These are phyloP conservation scores for Trametes elegans DNA, from an alignment of 768 basidiomycete species.

Conservation along the genomic window DNA sequence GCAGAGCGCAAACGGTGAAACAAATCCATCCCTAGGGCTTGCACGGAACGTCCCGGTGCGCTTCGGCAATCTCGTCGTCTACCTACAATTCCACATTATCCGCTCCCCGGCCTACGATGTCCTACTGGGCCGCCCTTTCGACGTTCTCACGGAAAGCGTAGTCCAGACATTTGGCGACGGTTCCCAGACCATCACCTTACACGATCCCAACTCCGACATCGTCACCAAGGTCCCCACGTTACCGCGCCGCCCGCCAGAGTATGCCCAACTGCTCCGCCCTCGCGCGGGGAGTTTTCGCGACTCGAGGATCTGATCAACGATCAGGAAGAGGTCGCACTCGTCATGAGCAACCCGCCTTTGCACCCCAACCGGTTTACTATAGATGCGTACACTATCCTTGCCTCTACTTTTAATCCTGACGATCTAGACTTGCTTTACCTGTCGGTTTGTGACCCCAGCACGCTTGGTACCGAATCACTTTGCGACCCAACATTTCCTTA, in stretches of 20 bases:
- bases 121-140: conserved; percentile 11
- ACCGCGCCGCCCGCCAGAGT: background rate
- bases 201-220: conserved; percentile 7
- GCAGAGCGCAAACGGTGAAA: conserved; percentile 17
- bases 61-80: conserved; percentile 4
- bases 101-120: conserved; percentile 12
- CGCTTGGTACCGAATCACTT: background rate
- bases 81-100: conserved; percentile 12
- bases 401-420: background rate
- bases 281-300: conserved; percentile 4
- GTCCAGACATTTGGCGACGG: background rate
- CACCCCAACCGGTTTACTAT: background rate
- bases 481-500: conserved; percentile 11
- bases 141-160: conserved; percentile 2
- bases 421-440: conserved; percentile 5
- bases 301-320: conserved; percentile 17
- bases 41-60: conserved; percentile 15
- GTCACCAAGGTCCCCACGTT: background rate
- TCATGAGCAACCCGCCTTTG: background rate
- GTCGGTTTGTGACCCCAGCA: background rate
- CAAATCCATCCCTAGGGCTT: conserved; percentile 15
- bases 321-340: conserved; percentile 15
- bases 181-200: conserved; percentile 1
- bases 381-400: background rate
- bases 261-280: too few species aligned